These are phyloP conservation scores for Penicillium sp. DNA, from an alignment of 2,329 filamentous ascomycete genomes.

Conservation along the genomic window DNA sequence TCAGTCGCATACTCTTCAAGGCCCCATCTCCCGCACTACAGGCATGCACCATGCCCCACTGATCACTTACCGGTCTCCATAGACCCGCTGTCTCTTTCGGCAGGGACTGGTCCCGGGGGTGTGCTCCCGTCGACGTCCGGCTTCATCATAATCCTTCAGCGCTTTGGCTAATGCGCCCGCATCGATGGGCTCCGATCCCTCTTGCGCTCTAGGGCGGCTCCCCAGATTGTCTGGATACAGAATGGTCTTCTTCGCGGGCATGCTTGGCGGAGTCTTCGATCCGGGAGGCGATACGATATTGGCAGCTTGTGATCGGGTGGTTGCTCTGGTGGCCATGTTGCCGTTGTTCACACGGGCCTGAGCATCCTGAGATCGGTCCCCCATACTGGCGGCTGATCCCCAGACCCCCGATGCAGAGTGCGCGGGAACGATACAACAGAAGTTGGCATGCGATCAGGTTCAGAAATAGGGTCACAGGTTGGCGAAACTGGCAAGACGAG, in stretches of 20 bases:
- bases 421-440: constrained; percentile 4
- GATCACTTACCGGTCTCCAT: constrained; percentile 58
- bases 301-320: constrained; percentile 27
- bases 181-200: constrained; percentile 55
- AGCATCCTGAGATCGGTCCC: constrained; percentile 18
- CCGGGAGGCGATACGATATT: constrained; percentile 52
- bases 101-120: constrained; percentile 65
- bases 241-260: constrained; percentile 48
- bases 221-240: constrained; percentile 33
- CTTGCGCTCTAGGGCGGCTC: constrained; percentile 28
- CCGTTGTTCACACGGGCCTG: constrained; percentile 20
- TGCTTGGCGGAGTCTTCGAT: constrained; percentile 60
- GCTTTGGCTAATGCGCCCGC: constrained; percentile 59
- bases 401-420: constrained; percentile 15
- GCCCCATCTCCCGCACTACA: neutral
- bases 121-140: constrained; percentile 57
- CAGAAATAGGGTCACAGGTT: too few species aligned
- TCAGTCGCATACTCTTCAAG: constrained; percentile 2
- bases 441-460: constrained; percentile 15
- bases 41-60: neutral
- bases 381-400: constrained; percentile 20
- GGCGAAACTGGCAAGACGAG: too few species aligned
- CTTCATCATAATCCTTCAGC: constrained; percentile 60
- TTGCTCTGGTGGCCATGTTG: constrained; percentile 17
- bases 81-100: constrained; percentile 65